Conservation (phyloP, 192 early-diverging fungal species). For the Backusella circina region DNA sequence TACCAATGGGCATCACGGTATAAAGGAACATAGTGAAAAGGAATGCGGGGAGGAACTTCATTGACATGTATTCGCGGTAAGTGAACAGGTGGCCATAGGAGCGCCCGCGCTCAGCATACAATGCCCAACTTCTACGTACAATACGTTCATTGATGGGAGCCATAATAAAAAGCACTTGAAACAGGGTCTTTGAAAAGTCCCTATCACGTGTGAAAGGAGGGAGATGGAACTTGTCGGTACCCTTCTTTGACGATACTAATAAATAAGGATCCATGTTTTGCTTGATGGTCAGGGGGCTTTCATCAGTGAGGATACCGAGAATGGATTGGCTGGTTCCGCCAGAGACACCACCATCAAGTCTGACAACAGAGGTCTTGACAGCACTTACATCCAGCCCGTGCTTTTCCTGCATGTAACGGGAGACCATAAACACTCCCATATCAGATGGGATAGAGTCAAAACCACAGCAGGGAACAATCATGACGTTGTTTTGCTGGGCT, state of each 20-base stretch:
- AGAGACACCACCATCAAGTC: conserved; percentile 52
- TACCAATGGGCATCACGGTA: conserved; percentile 30
- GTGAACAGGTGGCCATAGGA: conserved; percentile 42
- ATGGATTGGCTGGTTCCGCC: conserved; percentile 63
- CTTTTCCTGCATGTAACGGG: neutral
- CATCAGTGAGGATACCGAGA: neutral
- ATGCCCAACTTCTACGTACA: conserved; percentile 58
- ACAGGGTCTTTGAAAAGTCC: conserved; percentile 42
- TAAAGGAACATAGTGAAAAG: conserved; percentile 40
- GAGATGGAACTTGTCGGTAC: conserved; percentile 23
- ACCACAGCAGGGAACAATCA: conserved; percentile 78
- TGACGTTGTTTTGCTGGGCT: conserved; percentile 59
- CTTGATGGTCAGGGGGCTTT: neutral
- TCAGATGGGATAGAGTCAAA: conserved; percentile 93
- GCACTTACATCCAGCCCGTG: conserved; percentile 39
- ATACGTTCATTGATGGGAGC: conserved; percentile 54
- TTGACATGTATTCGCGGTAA: conserved; percentile 56
- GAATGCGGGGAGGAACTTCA: conserved; percentile 35
- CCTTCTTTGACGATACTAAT: conserved; percentile 15
- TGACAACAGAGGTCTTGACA: conserved; percentile 56
- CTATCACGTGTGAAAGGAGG: conserved; percentile 44
- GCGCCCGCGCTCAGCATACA: conserved; percentile 36
- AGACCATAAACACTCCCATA: conserved; percentile 68
- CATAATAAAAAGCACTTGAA: conserved; percentile 66
- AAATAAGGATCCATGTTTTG: conserved; percentile 22